Percentiles rank a stretch among this genome's conserved stretches.
These are phyloP conservation scores for Aspergillus awamori DNA, from an alignment of 2,329 filamentous ascomycete genomes.

Conservation along the genomic window DNA sequence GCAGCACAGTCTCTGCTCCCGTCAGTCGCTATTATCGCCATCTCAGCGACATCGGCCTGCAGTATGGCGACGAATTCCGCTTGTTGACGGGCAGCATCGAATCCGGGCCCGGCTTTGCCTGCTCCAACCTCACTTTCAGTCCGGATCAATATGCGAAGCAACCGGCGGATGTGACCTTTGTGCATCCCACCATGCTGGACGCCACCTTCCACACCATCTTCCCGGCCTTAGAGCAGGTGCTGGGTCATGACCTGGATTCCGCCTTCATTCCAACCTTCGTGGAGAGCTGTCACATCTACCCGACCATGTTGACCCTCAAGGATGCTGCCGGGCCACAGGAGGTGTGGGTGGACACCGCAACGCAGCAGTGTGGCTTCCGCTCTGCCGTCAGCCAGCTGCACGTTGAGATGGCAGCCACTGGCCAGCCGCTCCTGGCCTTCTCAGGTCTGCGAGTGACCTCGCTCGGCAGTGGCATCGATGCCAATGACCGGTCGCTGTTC, in stretches of 20 bases:
- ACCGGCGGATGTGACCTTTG: neutral
- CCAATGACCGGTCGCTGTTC: neutral
- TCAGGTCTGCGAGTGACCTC: neutral
- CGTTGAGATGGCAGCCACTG: neutral
- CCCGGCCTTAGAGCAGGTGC: neutral
- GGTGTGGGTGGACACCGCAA: neutral
- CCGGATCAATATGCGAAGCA: neutral
- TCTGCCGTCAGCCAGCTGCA: neutral
- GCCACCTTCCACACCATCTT: constrained; percentile 6
- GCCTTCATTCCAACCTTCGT: constrained; percentile 1
- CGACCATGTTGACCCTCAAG: neutral
- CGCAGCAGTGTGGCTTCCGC: neutral
- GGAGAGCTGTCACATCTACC: neutral
- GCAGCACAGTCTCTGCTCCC: neutral
- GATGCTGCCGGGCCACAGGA: neutral
- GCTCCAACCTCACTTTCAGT: neutral
- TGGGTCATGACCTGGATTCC: neutral
- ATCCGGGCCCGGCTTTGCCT: neutral
- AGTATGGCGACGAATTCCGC: constrained; percentile 1
- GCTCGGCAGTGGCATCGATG: neutral
- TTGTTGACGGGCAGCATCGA: neutral
- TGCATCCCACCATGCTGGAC: constrained; percentile 4
- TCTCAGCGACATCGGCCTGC: neutral
- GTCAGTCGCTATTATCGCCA: constrained; percentile 4
- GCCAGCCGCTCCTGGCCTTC: neutral